Conservation (phyloP, 768 basidiomycete genomes). For the Rhodocollybia butyracea region DNA sequence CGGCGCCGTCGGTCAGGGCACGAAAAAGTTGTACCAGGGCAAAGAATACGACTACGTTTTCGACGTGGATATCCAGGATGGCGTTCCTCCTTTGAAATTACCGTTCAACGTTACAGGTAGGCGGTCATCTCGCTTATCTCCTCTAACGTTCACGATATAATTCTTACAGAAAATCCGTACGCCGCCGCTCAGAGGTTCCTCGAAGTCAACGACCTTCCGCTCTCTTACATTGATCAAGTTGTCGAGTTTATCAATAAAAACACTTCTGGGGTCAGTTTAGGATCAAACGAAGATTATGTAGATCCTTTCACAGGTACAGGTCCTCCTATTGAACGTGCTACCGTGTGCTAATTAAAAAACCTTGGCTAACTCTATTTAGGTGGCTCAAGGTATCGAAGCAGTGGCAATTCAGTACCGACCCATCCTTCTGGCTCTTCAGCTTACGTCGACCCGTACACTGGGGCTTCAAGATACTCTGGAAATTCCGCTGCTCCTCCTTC, state of each 20-base stretch:
- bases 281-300: slow-evolving; percentile 58
- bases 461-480: slow-evolving; percentile 59
- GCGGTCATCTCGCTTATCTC: not conserved
- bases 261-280: slow-evolving; percentile 72
- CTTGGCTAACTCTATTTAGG: slow-evolving; percentile 33
- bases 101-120: slow-evolving; percentile 88
- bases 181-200: slow-evolving; percentile 88
- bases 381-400: slow-evolving; percentile 59
- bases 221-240: slow-evolving; percentile 83
- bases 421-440: slow-evolving; percentile 36
- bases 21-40: slow-evolving; percentile 90
- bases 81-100: slow-evolving; percentile 87
- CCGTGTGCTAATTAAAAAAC: not conserved
- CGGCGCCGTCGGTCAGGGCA: slow-evolving; percentile 86
- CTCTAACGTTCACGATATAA: slow-evolving; percentile 13
- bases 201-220: slow-evolving; percentile 75
- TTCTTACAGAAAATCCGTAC: slow-evolving; percentile 81
- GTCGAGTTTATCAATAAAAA: slow-evolving; percentile 94
- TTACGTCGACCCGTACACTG: slow-evolving; percentile 70
- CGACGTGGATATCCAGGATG: slow-evolving; percentile 94
- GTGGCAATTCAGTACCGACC: slow-evolving; percentile 23
- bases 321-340: not conserved
- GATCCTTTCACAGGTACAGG: slow-evolving; percentile 88
- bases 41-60: slow-evolving; percentile 99
- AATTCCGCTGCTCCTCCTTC: slow-evolving; percentile 29